Conservation (phyloP, 225 moss, liverwort and hornwort genomes). For the Pseudoscleropodium purum region DNA sequence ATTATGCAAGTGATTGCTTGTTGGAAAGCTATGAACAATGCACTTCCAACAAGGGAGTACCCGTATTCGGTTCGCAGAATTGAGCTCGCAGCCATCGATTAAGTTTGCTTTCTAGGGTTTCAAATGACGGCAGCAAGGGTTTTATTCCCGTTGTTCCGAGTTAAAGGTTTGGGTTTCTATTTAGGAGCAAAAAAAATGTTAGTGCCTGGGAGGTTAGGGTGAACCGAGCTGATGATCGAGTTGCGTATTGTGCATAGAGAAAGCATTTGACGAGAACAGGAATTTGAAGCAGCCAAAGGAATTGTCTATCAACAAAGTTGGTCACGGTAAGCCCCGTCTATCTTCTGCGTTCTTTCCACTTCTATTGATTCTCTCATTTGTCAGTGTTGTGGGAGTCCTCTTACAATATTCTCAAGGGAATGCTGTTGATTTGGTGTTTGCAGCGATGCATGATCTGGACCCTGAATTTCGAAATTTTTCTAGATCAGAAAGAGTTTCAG, state of each 20-base stretch:
- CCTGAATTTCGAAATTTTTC: slow-evolving; percentile 81
- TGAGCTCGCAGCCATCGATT: background rate
- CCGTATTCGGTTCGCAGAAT: background rate
- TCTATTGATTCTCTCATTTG: background rate
- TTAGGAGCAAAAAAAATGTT: background rate
- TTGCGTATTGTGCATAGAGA: slow-evolving; percentile 43
- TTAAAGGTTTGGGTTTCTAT: background rate
- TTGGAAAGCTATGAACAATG: background rate
- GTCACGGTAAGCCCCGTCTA: slow-evolving; percentile 57
- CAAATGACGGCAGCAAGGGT: background rate
- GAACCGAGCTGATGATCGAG: background rate
- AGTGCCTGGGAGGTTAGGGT: background rate
- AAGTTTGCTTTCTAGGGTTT: background rate
- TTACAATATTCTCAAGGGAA: background rate
- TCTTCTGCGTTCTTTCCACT: background rate
- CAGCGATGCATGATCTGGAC: slow-evolving; percentile 95
- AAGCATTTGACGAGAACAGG: slow-evolving; percentile 68
- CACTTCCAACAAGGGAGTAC: background rate
- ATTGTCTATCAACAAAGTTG: slow-evolving; percentile 95
- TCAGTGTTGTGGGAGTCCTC: background rate
- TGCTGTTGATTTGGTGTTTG: background rate
- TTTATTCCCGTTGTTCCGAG: background rate
- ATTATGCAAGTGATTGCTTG: background rate
- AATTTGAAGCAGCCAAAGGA: slow-evolving; percentile 68
- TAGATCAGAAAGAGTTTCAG: slow-evolving; percentile 66